Evolutionary conservation across 2,329 filamentous ascomycete species (phyloP).

Genomic region (Neonectria faginata): DNA sequence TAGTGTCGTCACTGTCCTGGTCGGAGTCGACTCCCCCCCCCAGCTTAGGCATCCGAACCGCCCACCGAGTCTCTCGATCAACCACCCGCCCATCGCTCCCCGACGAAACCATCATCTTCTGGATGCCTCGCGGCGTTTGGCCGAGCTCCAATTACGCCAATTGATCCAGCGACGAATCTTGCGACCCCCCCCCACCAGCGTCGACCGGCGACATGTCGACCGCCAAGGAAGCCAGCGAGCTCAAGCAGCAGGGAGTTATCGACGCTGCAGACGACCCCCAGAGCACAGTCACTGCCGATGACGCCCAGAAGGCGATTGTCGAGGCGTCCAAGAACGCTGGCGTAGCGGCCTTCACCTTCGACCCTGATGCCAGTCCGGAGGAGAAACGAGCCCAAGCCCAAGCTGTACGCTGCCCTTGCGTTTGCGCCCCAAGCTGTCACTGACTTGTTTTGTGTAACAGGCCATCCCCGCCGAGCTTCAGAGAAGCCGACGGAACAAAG

Average conservation of each 20-base stretch:
- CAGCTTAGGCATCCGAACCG: conserved; percentile 12
- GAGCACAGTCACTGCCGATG: conserved; percentile 73
- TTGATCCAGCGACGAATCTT: conserved; percentile 35
- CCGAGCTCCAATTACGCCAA: conserved; percentile 36
- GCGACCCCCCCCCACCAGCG: conserved; percentile 26
- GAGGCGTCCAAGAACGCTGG: conserved; percentile 84
- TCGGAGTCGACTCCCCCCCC: conserved; percentile 24
- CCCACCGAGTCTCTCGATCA: conserved; percentile 18
- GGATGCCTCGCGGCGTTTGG: conserved; percentile 36
- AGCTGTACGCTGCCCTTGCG: conserved; percentile 67
- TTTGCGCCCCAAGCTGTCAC: conserved; percentile 15
- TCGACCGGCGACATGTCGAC: conserved; percentile 49
- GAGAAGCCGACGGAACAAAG: conserved; percentile 60
- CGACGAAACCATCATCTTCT: conserved; percentile 27
- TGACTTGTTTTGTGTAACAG: conserved; percentile 39
- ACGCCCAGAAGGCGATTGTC: conserved; percentile 79
- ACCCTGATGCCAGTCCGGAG: conserved; percentile 84
- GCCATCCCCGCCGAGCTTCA: conserved; percentile 55
- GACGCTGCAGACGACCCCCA: conserved; percentile 81
- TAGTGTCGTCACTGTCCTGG: conserved; percentile 30
- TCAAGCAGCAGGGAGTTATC: conserved; percentile 83
- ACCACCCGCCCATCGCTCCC: conserved; percentile 27
- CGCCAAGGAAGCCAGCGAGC: conserved; percentile 63
- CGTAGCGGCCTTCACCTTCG: conserved; percentile 83
- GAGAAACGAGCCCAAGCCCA: conserved; percentile 85